Evolutionary conservation across 2,329 filamentous ascomycete species (phyloP), one percentile per base, ranked within the genome.

Genomic region (Cladophialophora psammophila): DNA sequence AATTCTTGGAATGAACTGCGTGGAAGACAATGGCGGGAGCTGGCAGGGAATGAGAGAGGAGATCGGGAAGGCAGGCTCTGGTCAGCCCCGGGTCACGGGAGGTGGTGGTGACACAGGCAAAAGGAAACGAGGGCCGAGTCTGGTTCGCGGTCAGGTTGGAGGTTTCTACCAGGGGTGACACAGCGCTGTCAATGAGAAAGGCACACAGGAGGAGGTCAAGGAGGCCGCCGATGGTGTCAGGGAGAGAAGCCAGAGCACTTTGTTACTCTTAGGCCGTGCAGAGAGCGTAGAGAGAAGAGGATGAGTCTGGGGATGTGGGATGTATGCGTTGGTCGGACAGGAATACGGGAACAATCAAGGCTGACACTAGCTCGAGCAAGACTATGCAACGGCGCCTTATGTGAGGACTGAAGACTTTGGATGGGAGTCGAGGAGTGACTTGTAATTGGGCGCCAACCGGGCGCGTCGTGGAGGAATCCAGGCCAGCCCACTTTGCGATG

Each of bases 401-500:
- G 63, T 36, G 56, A 60, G 52, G 32, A 57, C 32, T 8, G 54
- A 32, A 34, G 54, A 26, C 26, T 26, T 48, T 45, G 58, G 13
- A 52, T 18, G 60, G 48, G 45, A 50, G 45, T 31, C 45, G 45
- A 18, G 59, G 32, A 18, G 45, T 54, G 59, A 53, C 50, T 45
- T 66, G 53, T 42, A 55, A 54, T 62, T 63, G 64, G 64, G 53
- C 59, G 59, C 58, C 63, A 65, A 60, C 42, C 57, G 53, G 59
- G 54, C 64, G 64, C 60, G 64, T 66, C 54, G 50, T 42, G 32
- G 36, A 61, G 34, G 50, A 63, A 20, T 48, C 50, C 36, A 63
- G 52, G 60, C 60, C 60, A 63, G 56, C 60, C 60, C 60, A 36
- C 52, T 12, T 36, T 31, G 54, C 20, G 35, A 36, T 31, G 55